Evolutionary conservation across 2,329 filamentous ascomycete genomes (phyloP).

Genomic region (Colletotrichum horii): DNA sequence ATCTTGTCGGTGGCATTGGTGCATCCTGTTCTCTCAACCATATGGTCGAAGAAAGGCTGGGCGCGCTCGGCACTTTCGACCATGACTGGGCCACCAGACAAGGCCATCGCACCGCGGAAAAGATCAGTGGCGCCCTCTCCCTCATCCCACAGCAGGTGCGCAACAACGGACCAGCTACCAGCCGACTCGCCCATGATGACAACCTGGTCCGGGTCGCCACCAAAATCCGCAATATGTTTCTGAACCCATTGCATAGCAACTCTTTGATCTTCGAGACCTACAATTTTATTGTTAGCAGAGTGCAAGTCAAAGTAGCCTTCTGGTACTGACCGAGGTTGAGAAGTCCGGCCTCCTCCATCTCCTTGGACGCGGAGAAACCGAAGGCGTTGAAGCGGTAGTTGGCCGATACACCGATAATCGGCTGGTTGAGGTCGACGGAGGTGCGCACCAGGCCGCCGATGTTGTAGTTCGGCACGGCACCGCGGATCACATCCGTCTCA

Average conservation of each 20-base stretch:
- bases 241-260: conserved; percentile 36
- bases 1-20: background rate
- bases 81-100: conserved; percentile 37
- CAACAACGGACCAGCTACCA: conserved; percentile 28
- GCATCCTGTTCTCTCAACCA: background rate
- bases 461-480: conserved; percentile 33
- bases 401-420: conserved; percentile 66
- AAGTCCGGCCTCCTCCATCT: conserved; percentile 32
- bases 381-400: conserved; percentile 67
- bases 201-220: conserved; percentile 32
- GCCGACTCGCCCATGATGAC: conserved; percentile 39
- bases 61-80: background rate
- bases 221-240: conserved; percentile 34
- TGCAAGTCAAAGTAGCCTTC: background rate
- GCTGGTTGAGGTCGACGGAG: conserved; percentile 50
- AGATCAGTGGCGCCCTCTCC: conserved; percentile 64
- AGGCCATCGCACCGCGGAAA: conserved; percentile 70
- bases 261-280: conserved; percentile 28
- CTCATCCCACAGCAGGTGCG: conserved; percentile 53
- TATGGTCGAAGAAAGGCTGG: background rate
- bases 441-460: conserved; percentile 34
- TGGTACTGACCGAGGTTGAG: conserved; percentile 25
- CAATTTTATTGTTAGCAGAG: background rate
- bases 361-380: background rate
- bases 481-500: conserved; percentile 17